phyloP scores from a whole-genome alignment of 2,329 filamentous ascomycete genomes.

The Ampelomyces quisqualis region DNA sequence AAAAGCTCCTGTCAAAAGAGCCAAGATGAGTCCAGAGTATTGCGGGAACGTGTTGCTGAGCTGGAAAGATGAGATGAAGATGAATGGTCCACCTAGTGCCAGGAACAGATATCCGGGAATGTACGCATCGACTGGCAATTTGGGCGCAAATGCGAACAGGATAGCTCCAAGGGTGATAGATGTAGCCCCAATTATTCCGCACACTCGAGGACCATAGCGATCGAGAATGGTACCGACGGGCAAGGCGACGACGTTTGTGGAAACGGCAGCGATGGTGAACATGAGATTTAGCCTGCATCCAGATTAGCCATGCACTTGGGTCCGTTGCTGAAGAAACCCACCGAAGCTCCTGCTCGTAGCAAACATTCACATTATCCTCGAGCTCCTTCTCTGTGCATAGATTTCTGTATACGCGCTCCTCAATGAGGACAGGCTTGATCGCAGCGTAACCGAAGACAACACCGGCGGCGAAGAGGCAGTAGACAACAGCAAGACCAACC shows the following conservation, averaged over 20 bases:
- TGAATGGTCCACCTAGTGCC: slow-evolving; percentile 52
- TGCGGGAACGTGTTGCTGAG: slow-evolving; percentile 55
- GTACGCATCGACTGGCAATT: slow-evolving; percentile 68
- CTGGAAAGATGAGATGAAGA: slow-evolving; percentile 55
- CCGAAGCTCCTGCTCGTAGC: slow-evolving; percentile 45
- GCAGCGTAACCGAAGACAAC: slow-evolving; percentile 47
- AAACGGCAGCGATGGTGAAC: slow-evolving; percentile 88
- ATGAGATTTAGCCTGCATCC: slow-evolving; percentile 75
- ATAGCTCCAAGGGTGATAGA: slow-evolving; percentile 70
- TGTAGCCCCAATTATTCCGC: slow-evolving; percentile 68
- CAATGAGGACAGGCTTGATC: slow-evolving; percentile 44
- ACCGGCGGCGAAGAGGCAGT: slow-evolving; percentile 73
- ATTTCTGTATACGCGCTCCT: slow-evolving; percentile 42
- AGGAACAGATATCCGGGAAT: slow-evolving; percentile 54
- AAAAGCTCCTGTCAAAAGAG: slow-evolving; percentile 54
- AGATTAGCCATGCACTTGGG: slow-evolving; percentile 49
- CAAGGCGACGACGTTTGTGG: slow-evolving; percentile 82
- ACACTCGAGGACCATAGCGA: slow-evolving; percentile 74
- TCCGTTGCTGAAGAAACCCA: slow-evolving; percentile 58
- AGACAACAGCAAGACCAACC: slow-evolving; percentile 66
- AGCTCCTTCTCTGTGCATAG: slow-evolving; percentile 42
- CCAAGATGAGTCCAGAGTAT: slow-evolving; percentile 52
- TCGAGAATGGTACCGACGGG: slow-evolving; percentile 85
- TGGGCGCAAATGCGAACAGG: slow-evolving; percentile 67
- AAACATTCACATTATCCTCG: slow-evolving; percentile 35